phyloP scores from a whole-genome alignment of 139 green algal genomes.

The Auxenochlorella pyrenoidosa region DNA sequence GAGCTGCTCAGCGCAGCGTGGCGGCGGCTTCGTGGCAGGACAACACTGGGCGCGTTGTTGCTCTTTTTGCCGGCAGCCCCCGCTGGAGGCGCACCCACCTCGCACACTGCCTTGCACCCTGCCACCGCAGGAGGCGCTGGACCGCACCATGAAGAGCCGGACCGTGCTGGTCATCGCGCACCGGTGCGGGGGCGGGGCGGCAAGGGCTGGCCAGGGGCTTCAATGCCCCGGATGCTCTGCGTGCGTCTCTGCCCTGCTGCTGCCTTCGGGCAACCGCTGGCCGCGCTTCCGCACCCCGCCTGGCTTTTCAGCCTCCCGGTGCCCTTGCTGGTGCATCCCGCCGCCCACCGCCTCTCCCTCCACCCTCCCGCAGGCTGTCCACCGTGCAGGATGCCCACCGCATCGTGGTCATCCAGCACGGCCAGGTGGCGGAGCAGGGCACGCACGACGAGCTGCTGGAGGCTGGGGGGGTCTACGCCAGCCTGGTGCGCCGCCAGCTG shows the following conservation, averaged over 20 bases:
- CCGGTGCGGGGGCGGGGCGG: conserved; percentile 4
- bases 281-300: too few species aligned
- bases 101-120: too few species aligned
- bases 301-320: too few species aligned
- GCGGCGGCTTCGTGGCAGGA: too few species aligned
- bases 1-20: too few species aligned
- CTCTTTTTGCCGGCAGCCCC: too few species aligned
- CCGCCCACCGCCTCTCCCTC: not conserved
- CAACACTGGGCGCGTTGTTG: too few species aligned
- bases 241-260: too few species aligned
- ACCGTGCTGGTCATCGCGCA: conserved; percentile 95
- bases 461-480: conserved; percentile 60
- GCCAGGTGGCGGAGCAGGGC: conserved; percentile 66
- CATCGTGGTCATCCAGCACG: conserved; percentile 78
- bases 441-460: conserved; percentile 69
- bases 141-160: conserved; percentile 82
- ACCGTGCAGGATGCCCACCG: conserved; percentile 87
- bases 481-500: conserved; percentile 70
- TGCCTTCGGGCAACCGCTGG: too few species aligned
- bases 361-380: conserved; percentile 73
- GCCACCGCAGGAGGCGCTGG: conserved; percentile 87
- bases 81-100: too few species aligned
- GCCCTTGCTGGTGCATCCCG: not conserved
- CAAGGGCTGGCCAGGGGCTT: not conserved
- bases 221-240: too few species aligned